Evolutionary conservation across 2,329 filamentous ascomycete species (phyloP).

Genomic region (Alternaria gaisen): DNA sequence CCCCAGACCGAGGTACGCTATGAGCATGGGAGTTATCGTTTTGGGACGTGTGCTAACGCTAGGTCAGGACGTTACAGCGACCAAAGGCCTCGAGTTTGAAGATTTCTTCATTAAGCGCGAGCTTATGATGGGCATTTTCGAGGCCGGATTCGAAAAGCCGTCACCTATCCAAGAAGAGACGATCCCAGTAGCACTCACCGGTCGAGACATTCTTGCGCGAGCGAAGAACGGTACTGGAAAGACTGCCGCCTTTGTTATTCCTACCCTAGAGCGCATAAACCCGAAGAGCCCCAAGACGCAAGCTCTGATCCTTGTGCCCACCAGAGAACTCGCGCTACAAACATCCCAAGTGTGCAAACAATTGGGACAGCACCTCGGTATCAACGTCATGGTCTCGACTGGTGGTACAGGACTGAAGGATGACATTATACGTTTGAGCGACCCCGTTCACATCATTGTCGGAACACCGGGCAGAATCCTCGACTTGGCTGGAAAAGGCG

Average conservation of each 20-base stretch:
- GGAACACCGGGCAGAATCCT: constrained; percentile 96
- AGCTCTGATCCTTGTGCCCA: constrained; percentile 94
- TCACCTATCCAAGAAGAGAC: constrained; percentile 99
- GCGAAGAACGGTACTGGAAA: constrained; percentile 99
- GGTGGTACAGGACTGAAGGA: constrained; percentile 94
- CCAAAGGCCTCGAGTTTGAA: constrained; percentile 97
- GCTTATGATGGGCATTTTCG: constrained; percentile 98
- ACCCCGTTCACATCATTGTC: constrained; percentile 96
- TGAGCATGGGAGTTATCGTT: not conserved
- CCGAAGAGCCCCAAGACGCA: constrained; percentile 96
- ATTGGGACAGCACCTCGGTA: constrained; percentile 92
- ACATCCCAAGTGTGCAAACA: constrained; percentile 99
- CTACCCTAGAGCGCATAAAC: constrained; percentile 93
- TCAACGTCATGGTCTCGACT: constrained; percentile 99
- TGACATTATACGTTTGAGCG: constrained; percentile 93
- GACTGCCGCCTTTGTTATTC: constrained; percentile 97
- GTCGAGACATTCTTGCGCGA: constrained; percentile 91
- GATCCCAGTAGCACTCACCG: constrained; percentile 94
- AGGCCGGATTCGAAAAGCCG: constrained; percentile 97
- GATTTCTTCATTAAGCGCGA: constrained; percentile 95
- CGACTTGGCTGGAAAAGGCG: constrained; percentile 93
- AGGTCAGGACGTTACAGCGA: constrained; percentile 91
- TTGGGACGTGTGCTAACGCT: constrained; percentile 15
- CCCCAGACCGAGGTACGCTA: constrained; percentile 78
- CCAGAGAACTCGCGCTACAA: constrained; percentile 94